Conservation (phyloP, 441 rosid species). For the Brassica balearica region DNA sequence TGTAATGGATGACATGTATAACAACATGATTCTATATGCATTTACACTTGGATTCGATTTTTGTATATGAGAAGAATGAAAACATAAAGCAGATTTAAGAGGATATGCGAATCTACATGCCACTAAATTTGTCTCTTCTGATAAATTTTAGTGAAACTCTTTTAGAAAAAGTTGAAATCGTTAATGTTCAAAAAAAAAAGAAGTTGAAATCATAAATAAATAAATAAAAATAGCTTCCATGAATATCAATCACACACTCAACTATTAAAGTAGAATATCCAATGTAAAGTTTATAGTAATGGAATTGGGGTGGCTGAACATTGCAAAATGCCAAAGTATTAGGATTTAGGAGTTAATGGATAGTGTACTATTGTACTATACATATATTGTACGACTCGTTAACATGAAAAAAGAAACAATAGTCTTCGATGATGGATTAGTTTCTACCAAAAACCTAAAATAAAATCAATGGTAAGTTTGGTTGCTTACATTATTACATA, state of each 20-base stretch:
- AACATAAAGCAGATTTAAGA: constrained; percentile 27
- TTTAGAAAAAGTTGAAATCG: background rate
- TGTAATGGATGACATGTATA: constrained; percentile 33
- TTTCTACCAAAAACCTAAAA: background rate
- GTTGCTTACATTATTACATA: background rate
- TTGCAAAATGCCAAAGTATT: constrained; percentile 7
- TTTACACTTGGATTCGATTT: constrained; percentile 18
- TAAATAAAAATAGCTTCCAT: constrained; percentile 18
- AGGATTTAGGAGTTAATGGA: background rate
- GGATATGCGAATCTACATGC: constrained; percentile 37
- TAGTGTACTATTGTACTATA: constrained; percentile 16
- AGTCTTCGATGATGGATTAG: no score
- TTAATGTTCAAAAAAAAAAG: no score
- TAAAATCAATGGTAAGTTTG: background rate
- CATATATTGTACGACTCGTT: constrained; percentile 20
- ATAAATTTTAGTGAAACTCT: background rate
- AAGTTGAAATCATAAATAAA: constrained; percentile 1
- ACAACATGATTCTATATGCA: constrained; percentile 29
- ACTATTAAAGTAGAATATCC: constrained; percentile 2
- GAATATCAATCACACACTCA: background rate
- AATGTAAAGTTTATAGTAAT: background rate
- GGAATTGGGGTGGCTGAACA: constrained; percentile 25
- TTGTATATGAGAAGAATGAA: constrained; percentile 14
- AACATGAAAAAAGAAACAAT: background rate
- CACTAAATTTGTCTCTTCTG: constrained; percentile 25